Evolutionary conservation across 495 filamentous ascomycete species (phyloP), one percentile per base, ranked within the genome.

Genomic region (Penicillium canescens): DNA sequence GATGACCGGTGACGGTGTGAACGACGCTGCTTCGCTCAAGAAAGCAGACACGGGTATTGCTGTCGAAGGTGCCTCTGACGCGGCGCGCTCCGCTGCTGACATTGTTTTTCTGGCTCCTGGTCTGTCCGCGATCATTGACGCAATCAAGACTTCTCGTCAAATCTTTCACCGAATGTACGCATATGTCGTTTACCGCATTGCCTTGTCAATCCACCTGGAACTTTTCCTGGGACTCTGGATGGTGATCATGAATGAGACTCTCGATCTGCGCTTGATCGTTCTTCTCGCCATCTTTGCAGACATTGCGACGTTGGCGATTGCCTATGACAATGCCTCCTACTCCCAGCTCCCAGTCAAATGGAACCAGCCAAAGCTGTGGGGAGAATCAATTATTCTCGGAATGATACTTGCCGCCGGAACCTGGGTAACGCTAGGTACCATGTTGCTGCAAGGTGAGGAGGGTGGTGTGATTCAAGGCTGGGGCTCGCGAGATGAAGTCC

Each of bases 1-100:
- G 67, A 97, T 97, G 92, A 97, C 92, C 72, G 92, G 92, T 79
- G 92, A 97, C 65, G 92, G 92, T 82, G 92, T 97, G 71, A 97
- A 97, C 72, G 92, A 97, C 76, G 92, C 92, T 52, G 90, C 92
- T 42, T 96, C 92, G 28, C 79, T 97, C 54, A 97, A 97, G 79
- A 96, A 96, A 80, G 92, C 92, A 31, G 91, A 97, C 78, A 78
- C 76, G 28, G 75, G 75, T 77, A 96, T 96, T 78, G 92, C 91
- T 60, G 91, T 96, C 59, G 91, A 96, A 78, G 91, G 91, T 76
- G 84, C 92, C 48, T 94, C 92, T 18, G 91, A 96, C 76, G 91
- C 91, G 72, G 91, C 91, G 64, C 88, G 90, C 63, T 92, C 91
- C 54, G 92, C 91, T 61, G 90, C 91, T 61, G 92, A 96, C 78